These are phyloP conservation scores for Jatropha curcas DNA, from an alignment of 345 rosid species.

Conservation along the genomic window DNA sequence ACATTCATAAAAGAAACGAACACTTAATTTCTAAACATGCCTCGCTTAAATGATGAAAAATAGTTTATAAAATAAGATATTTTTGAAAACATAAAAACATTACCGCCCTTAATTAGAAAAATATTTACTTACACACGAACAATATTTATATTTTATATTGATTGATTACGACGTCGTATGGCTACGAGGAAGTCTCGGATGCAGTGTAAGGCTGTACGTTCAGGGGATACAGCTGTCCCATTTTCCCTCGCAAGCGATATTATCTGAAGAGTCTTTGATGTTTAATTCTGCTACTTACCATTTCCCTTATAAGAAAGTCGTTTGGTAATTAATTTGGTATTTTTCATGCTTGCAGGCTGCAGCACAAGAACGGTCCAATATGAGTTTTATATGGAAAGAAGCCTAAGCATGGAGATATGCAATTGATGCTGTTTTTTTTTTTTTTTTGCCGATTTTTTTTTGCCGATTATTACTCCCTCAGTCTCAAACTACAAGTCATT, in stretches of 20 bases:
- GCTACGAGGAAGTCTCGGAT: slow-evolving; percentile 91
- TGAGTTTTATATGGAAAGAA: slow-evolving; percentile 93
- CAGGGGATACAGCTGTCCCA: slow-evolving; percentile 75
- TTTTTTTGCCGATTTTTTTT: too few species aligned
- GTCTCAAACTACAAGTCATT: too few species aligned
- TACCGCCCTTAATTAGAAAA: too few species aligned
- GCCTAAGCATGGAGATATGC: slow-evolving; percentile 81
- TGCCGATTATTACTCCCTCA: slow-evolving; percentile 86
- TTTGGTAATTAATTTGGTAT: slow-evolving; percentile 7
- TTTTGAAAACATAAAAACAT: too few species aligned
- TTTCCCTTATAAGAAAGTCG: neutral
- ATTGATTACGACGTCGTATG: too few species aligned
- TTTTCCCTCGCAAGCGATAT: slow-evolving; percentile 75
- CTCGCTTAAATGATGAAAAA: too few species aligned
- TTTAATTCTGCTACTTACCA: neutral
- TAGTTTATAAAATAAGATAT: too few species aligned
- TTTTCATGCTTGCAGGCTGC: slow-evolving; percentile 47
- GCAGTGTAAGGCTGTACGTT: slow-evolving; percentile 71
- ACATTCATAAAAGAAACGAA: too few species aligned
- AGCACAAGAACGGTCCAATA: slow-evolving; percentile 70
- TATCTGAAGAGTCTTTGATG: too few species aligned
- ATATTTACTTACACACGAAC: too few species aligned
- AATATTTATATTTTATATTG: too few species aligned
- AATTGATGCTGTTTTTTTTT: slow-evolving; percentile 95
- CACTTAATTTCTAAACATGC: too few species aligned